Conservation (phyloP, 2,329 filamentous ascomycete genomes). For the Ceratocystis cubensis region DNA sequence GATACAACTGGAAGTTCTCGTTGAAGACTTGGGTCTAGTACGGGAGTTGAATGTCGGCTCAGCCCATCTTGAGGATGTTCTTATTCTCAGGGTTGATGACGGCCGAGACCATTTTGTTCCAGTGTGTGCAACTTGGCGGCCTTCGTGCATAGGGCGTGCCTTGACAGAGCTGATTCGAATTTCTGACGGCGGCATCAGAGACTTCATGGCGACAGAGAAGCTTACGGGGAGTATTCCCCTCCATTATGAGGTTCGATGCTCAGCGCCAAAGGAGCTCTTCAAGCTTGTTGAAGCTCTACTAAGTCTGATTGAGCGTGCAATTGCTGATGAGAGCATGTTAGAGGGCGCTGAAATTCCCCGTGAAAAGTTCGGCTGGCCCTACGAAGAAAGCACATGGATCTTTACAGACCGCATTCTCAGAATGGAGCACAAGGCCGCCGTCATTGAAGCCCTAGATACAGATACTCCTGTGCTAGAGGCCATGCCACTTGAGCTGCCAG, state of each 20-base stretch:
- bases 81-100: conserved; percentile 70
- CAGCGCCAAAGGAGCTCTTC: conserved; percentile 80
- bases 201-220: conserved; percentile 31
- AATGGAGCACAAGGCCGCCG: conserved; percentile 26
- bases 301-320: conserved; percentile 41
- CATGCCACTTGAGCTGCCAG: conserved; percentile 50
- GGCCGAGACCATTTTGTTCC: conserved; percentile 90
- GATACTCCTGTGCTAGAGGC: conserved; percentile 49
- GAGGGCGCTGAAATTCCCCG: conserved; percentile 40
- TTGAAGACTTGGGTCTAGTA: conserved; percentile 52
- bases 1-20: conserved; percentile 53
- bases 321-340: conserved; percentile 51
- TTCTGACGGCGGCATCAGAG: conserved; percentile 65
- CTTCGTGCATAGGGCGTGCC: conserved; percentile 70
- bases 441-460: conserved; percentile 60
- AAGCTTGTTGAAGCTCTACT: conserved; percentile 71
- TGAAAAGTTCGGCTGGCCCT: conserved; percentile 47
- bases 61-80: conserved; percentile 62
- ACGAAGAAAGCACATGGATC: conserved; percentile 35
- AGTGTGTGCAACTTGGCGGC: conserved; percentile 63
- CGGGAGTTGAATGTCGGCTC: conserved; percentile 58
- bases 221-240: conserved; percentile 41
- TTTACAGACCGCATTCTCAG: conserved; percentile 15
- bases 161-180: conserved; percentile 81
- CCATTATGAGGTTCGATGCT: conserved; percentile 52